A percentile compares a stretch with the other conserved stretches of the same genome.
phyloP scores from a whole-genome alignment of 257 asterid genomes.

The Cruciata laevipes region DNA sequence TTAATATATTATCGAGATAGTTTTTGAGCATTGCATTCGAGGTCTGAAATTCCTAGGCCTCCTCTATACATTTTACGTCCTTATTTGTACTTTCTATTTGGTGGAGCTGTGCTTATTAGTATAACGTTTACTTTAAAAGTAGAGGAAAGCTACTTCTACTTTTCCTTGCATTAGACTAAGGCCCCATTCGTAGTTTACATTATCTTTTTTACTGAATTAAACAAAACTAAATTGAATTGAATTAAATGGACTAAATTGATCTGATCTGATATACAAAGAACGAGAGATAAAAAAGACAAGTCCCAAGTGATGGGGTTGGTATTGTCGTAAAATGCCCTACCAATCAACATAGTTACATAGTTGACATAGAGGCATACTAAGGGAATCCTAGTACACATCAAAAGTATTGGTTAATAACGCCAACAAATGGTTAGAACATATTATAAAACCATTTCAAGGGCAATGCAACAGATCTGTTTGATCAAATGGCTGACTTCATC shows the following conservation, averaged over 20 bases:
- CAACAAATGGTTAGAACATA: background rate
- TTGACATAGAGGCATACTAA: slow-evolving; percentile 12
- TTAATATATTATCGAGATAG: background rate
- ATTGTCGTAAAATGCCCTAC: background rate
- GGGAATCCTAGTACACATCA: slow-evolving; percentile 7
- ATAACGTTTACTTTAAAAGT: no score
- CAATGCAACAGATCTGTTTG: slow-evolving; percentile 6
- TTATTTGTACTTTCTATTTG: no score
- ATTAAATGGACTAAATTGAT: no score
- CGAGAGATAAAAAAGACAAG: background rate
- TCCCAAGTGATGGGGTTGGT: slow-evolving; percentile 5
- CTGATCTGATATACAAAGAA: no score
- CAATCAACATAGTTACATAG: slow-evolving; percentile 6
- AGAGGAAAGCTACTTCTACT: no score
- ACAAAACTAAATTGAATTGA: no score
- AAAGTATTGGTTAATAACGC: background rate
- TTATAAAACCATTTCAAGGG: slow-evolving; percentile 6
- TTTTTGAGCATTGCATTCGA: background rate
- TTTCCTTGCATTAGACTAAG: background rate
- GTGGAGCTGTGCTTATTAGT: no score
- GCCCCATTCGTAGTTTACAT: no score
- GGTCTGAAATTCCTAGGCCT: background rate
- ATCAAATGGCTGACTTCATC: slow-evolving; percentile 5
- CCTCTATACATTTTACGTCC: no score
- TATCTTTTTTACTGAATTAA: no score